phyloP scores from a whole-genome alignment of 2,329 filamentous ascomycete genomes.

The Macroventuria anomochaeta region DNA sequence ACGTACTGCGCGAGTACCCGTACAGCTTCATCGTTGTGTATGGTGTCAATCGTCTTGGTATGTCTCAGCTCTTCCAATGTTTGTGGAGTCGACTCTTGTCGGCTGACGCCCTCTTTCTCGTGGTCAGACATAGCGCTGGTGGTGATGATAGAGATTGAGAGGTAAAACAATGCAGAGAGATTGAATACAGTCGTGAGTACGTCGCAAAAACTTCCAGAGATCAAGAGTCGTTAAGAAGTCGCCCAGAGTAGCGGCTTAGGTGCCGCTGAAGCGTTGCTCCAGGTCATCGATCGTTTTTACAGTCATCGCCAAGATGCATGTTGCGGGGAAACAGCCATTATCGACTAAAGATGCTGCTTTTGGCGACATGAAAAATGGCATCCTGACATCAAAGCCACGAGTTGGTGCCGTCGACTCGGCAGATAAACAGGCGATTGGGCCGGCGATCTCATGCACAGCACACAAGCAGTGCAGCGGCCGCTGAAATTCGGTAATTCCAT shows the following conservation, averaged over 20 bases:
- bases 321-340: conserved; percentile 3
- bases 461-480: background rate
- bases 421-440: background rate
- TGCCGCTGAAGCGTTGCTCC: background rate
- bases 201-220: background rate
- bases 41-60: conserved; percentile 22
- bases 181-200: too few species aligned
- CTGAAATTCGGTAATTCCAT: conserved; percentile 8
- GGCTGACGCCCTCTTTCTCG: background rate
- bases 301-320: conserved; percentile 2
- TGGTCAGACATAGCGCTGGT: background rate
- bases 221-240: background rate
- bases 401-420: conserved; percentile 3
- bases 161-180: too few species aligned
- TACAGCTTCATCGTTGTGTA: conserved; percentile 29
- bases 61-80: conserved; percentile 3
- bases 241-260: background rate
- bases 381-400: conserved; percentile 5
- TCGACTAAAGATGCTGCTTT: conserved; percentile 12
- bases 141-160: background rate
- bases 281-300: background rate
- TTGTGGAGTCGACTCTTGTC: conserved; percentile 1
- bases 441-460: background rate
- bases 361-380: background rate
- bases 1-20: conserved; percentile 39